phyloP scores from a whole-genome alignment of 1,139 yeast species.

The Pichia norvegensis region DNA sequence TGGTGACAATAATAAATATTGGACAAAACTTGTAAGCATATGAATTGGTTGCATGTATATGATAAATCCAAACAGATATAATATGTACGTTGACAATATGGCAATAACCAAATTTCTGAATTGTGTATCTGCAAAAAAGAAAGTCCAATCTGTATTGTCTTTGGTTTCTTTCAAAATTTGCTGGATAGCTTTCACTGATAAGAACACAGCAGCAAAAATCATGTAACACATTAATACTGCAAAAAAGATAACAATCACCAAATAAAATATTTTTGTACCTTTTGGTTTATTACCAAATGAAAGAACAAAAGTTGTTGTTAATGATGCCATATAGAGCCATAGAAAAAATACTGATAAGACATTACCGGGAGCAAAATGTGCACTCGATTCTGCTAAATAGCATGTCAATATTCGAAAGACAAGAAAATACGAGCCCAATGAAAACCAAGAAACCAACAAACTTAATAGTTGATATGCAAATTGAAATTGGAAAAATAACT shows the following conservation, averaged over 20 bases:
- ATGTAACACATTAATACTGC: conserved; percentile 89
- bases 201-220: conserved; percentile 79
- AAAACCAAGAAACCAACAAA: conserved; percentile 70
- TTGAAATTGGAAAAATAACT: conserved; percentile 58
- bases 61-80: conserved; percentile 71
- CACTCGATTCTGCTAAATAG: conserved; percentile 42
- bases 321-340: conserved; percentile 82
- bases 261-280: conserved; percentile 78
- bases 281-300: conserved; percentile 93
- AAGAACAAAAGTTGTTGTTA: conserved; percentile 85
- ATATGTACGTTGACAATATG: conserved; percentile 71
- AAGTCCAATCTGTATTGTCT: conserved; percentile 36
- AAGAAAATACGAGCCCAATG: conserved; percentile 66
- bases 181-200: conserved; percentile 62
- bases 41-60: conserved; percentile 74
- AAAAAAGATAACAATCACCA: conserved; percentile 79
- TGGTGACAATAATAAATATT: conserved; percentile 65
- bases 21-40: conserved; percentile 65
- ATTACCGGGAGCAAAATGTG: conserved; percentile 53
- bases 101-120: conserved; percentile 87
- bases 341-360: conserved; percentile 71
- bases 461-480: conserved; percentile 62
- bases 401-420: conserved; percentile 61
- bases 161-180: conserved; percentile 35
- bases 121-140: conserved; percentile 52